phyloP scores from a whole-genome alignment of 2,329 filamentous ascomycete genomes.

The Sphaerulina musiva region DNA sequence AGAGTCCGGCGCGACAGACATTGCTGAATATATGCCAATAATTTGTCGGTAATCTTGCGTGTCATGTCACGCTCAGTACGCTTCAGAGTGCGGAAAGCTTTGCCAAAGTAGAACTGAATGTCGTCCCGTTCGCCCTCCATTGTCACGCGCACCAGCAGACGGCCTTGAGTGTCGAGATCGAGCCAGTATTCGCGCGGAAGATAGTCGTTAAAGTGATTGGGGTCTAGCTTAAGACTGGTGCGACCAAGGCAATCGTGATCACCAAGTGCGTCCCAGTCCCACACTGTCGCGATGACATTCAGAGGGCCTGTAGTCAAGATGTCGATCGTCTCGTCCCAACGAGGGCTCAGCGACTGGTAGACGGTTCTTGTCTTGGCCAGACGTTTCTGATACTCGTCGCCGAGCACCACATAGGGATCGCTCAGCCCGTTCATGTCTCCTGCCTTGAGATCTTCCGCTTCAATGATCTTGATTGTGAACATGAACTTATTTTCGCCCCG shows the following conservation, averaged over 20 bases:
- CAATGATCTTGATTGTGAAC: conserved; percentile 97
- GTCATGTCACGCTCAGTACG: conserved; percentile 97
- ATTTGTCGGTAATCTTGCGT: conserved; percentile 95
- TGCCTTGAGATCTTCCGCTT: conserved; percentile 95
- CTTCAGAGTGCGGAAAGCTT: conserved; percentile 91
- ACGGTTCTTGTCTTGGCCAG: conserved; percentile 91
- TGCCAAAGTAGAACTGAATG: conserved; percentile 97
- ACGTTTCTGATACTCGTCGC: conserved; percentile 95
- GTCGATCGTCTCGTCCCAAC: conserved; percentile 96
- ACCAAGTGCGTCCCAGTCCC: conserved; percentile 96
- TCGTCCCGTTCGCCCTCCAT: conserved; percentile 99
- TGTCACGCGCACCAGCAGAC: conserved; percentile 80
- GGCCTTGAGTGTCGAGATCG: conserved; percentile 89
- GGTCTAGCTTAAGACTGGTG: conserved; percentile 96
- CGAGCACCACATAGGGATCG: conserved; percentile 93
- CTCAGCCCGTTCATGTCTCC: conserved; percentile 91
- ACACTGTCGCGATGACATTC: conserved; percentile 93
- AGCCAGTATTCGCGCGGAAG: conserved; percentile 96
- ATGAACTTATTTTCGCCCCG: conserved; percentile 71
- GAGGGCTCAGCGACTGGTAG: conserved; percentile 80
- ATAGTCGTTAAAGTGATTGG: conserved; percentile 94
- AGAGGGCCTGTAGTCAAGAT: conserved; percentile 87
- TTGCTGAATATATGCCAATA: conserved; percentile 86
- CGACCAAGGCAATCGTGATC: conserved; percentile 96
- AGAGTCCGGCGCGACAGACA: conserved; percentile 80